These are phyloP conservation scores for Claviceps humidiphila DNA, from an alignment of 2,329 filamentous ascomycete species.

Conservation along the genomic window DNA sequence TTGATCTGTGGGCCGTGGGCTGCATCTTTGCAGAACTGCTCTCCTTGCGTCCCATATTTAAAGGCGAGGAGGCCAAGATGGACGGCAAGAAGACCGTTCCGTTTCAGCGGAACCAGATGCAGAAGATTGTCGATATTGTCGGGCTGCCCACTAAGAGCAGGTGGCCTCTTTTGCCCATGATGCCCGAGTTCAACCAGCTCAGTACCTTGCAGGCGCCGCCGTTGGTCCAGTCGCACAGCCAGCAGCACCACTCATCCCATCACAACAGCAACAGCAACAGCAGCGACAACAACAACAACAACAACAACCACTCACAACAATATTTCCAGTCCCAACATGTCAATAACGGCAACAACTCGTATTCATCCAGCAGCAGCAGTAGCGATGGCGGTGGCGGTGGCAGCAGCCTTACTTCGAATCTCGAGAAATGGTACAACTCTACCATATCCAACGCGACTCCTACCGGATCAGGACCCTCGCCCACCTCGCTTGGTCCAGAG, in stretches of 20 bases:
- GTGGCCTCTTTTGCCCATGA: conserved; percentile 72
- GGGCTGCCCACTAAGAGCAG: conserved; percentile 77
- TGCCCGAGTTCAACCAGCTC: conserved; percentile 77
- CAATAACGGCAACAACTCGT: conserved; percentile 13
- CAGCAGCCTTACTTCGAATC: conserved; percentile 26
- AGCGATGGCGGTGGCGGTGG: conserved; percentile 3
- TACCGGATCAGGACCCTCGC: conserved; percentile 16
- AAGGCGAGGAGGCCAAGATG: conserved; percentile 98
- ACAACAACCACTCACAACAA: conserved; percentile 17
- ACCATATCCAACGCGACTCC: conserved; percentile 47
- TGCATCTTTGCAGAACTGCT: conserved; percentile 96
- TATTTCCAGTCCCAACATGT: conserved; percentile 15
- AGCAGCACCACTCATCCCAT: conserved; percentile 4
- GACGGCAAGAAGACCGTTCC: conserved; percentile 95
- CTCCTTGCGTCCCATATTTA: conserved; percentile 86
- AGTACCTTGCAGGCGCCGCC: conserved; percentile 36
- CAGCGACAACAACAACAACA: conserved; percentile 18
- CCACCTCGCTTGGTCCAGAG: conserved; percentile 55
- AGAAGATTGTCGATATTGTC: conserved; percentile 95
- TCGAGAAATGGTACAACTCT: conserved; percentile 72
- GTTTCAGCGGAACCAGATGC: conserved; percentile 97
- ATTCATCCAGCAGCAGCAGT: background rate
- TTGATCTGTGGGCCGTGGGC: conserved; percentile 94
- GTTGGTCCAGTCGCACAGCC: conserved; percentile 29
- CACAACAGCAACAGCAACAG: conserved; percentile 25